Evolutionary conservation across 1,139 yeast species (phyloP), one percentile per base, ranked within the genome.

Genomic region (Kurtzmaniella quercitrusa): DNA sequence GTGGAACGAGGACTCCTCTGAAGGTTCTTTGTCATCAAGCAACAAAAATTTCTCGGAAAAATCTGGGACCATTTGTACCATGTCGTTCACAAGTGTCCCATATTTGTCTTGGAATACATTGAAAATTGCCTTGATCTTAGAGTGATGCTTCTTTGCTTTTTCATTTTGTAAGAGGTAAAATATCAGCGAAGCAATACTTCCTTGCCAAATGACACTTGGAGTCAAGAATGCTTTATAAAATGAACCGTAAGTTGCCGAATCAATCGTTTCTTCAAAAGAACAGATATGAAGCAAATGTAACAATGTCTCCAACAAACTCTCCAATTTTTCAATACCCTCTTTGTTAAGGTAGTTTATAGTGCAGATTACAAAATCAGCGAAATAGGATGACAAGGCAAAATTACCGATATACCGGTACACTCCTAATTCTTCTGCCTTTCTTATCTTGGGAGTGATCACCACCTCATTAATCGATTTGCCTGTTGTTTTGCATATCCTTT

Each of bases 261-360:
- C 66, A 8, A 70, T 55, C 8, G 55, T 51, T 17, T 58, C 52
- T 43, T 72, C 77, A 41, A 55, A 56, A 1, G 72, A 53, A 46
- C 76, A 70, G 8, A 84, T 69, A 54, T 88, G 94, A 34, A 86
- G 68, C 47, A 90, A 64, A 55, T 89, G 91, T n/a, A 89, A 65
- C 0, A 77, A 59, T 1, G 83, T 71, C 34, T 78, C 80, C 17
- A 86, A 54, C 21, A 87, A 62, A 1, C 77, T 67, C 27, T 87
- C 95, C 15, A 71, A 58, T 42, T 73, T 73, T 21, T 64, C 65
- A 1, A 61, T 51, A 0, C 70, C 76, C 39, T 66, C 66, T 24
- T 62, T 57, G 18, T 57, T 53, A 14, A 80, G 65, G 53, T 70
- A 79, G 8, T 63, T 59, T 38, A 84, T 54, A 0, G 82, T 69